These are phyloP conservation scores for Globisporangium emineosum DNA, from an alignment of 352 stramenopile species.

Conservation along the genomic window DNA sequence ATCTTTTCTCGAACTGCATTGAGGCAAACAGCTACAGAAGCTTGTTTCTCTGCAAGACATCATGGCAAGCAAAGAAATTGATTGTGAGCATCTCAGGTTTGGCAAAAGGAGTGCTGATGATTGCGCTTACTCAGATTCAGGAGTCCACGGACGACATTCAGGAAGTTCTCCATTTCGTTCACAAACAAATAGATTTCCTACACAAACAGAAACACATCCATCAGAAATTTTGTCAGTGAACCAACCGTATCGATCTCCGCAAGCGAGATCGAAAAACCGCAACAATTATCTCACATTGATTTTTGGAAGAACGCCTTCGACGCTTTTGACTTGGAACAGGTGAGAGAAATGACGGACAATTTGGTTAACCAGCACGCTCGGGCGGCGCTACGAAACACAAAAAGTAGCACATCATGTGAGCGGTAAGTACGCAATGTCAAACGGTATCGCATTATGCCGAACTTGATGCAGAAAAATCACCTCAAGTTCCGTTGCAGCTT, in stretches of 20 bases:
- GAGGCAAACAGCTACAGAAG: slow-evolving; percentile 47
- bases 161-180: slow-evolving; percentile 87
- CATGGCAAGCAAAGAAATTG: neutral
- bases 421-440: neutral
- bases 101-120: neutral
- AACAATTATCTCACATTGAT: slow-evolving; percentile 65
- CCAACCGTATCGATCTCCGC: neutral
- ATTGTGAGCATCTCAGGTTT: neutral
- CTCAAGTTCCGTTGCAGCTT: slow-evolving; percentile 77
- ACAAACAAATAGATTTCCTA: slow-evolving; percentile 83
- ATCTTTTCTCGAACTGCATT: slow-evolving; percentile 42
- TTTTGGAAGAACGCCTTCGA: slow-evolving; percentile 89
- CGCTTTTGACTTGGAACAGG: slow-evolving; percentile 80
- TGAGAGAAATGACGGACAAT: slow-evolving; percentile 88
- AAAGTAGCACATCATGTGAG: neutral
- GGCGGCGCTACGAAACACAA: slow-evolving; percentile 42
- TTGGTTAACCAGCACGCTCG: slow-evolving; percentile 80
- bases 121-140: slow-evolving; percentile 57
- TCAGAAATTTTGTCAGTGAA: neutral
- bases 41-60: slow-evolving; percentile 31
- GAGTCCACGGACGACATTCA: slow-evolving; percentile 52
- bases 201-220: slow-evolving; percentile 6
- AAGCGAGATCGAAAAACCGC: neutral
- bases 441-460: too few species aligned
- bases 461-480: slow-evolving; percentile 24